These are phyloP conservation scores for Bathelium albidoporum DNA, from an alignment of 495 filamentous ascomycete species.

Conservation along the genomic window DNA sequence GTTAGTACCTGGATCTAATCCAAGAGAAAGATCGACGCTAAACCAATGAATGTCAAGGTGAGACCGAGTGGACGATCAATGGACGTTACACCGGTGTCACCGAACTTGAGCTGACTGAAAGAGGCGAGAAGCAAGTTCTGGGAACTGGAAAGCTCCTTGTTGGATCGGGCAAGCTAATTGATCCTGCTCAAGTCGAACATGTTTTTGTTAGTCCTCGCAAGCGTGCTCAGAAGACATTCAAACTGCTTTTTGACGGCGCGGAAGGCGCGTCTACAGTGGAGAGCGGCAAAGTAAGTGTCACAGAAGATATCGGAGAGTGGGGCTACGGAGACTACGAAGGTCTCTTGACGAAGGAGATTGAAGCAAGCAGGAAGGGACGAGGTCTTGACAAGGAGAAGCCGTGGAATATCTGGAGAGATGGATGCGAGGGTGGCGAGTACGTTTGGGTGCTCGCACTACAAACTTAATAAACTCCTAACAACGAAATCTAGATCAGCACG, in stretches of 20 bases:
- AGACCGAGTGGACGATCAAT: constrained; percentile 27
- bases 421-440: constrained; percentile 62
- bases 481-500: constrained; percentile 43
- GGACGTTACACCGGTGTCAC: constrained; percentile 28
- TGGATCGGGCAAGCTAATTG: constrained; percentile 23
- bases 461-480: not conserved
- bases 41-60: constrained; percentile 6
- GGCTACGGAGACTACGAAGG: constrained; percentile 30
- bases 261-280: not conserved
- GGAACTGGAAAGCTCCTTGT: constrained; percentile 18
- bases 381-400: constrained; percentile 40
- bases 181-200: constrained; percentile 19
- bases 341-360: constrained; percentile 20
- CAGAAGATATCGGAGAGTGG: constrained; percentile 27
- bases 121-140: constrained; percentile 22
- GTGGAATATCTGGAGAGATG: constrained; percentile 83
- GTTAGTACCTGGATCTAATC: constrained; percentile 2
- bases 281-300: constrained; percentile 8
- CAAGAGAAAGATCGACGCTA: not conserved
- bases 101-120: constrained; percentile 20
- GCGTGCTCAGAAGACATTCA: constrained; percentile 21
- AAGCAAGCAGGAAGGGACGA: constrained; percentile 15
- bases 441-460: constrained; percentile 14
- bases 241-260: constrained; percentile 15
- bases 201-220: constrained; percentile 22